phyloP scores from a whole-genome alignment of 2,329 filamentous ascomycete species.

The Tolypocladium paradoxum region DNA sequence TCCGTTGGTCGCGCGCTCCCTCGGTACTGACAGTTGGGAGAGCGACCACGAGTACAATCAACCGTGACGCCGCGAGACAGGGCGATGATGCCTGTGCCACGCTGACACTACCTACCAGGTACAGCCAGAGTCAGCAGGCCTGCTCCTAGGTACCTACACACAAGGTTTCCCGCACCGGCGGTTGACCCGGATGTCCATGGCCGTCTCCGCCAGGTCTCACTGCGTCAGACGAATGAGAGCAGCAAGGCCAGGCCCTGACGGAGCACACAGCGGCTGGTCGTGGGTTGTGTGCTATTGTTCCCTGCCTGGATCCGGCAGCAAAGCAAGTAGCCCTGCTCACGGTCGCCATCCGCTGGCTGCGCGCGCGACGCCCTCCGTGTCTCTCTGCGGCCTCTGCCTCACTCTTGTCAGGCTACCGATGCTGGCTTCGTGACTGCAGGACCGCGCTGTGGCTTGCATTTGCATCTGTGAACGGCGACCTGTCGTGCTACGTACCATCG shows the following conservation, averaged over 20 bases:
- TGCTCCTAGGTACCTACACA: background rate
- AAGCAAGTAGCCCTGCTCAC: too few species aligned
- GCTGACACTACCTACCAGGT: too few species aligned
- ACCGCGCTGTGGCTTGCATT: background rate
- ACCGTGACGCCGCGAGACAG: background rate
- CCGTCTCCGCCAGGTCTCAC: background rate
- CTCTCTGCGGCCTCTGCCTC: background rate
- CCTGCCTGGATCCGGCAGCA: too few species aligned
- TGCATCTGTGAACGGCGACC: background rate
- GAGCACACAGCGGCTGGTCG: background rate
- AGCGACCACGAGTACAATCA: too few species aligned
- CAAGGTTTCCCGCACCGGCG: background rate
- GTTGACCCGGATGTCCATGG: background rate
- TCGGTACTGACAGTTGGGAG: too few species aligned
- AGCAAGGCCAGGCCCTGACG: too few species aligned
- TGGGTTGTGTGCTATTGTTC: background rate
- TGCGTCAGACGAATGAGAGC: background rate
- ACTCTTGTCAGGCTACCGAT: background rate
- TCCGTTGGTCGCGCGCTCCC: background rate
- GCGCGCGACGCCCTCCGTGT: background rate
- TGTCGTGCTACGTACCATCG: conserved; percentile 1
- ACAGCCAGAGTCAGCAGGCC: background rate
- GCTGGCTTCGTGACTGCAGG: background rate
- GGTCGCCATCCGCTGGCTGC: background rate
- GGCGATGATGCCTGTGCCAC: background rate